Base-by-base conservation (phyloP, 768 basidiomycete species). In the Lactifluus hygrophoroides region DNA sequence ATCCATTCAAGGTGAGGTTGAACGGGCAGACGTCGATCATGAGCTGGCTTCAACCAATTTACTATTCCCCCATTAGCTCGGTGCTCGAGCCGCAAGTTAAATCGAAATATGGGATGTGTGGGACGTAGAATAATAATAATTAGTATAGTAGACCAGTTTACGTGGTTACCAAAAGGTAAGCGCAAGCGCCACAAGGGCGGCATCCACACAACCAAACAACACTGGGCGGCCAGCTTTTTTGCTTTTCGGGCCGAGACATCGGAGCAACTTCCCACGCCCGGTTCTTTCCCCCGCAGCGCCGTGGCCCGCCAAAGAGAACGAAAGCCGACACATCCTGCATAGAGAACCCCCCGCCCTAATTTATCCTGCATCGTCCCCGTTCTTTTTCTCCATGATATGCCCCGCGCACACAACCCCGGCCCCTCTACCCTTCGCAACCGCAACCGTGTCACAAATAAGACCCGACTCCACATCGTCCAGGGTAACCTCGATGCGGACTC, bases 401-500 rank as follows among this genome's bases (percentile, higher is more conserved):
- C 87, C 80, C 87, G 87, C 69, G 85, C 83, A 73, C 84, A 82
- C 67, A 82, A 82, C 74, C 73, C 85, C 76, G 84, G 82, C 73
- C 81, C 85, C 66, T 85, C 88, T 60, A 82, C 86, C 65, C 85
- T 88, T 75, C 75, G 90, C 72, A 90, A 90, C 70, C 85, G 89
- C 73, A 90, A 90, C 75, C 85, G 89, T 71, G 86, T 93, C 75
- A 93, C 88, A 71, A 90, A 92, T 77, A 93, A 93, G 79, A 90
- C 88, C 67, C 84, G 89, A 61, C 87, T 93, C 69, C 88, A 82
- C 77, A 84, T 93, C 75, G 75, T 85, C 69, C 82, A 84, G 71
- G 90, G 89, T 60, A 82, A 81, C 71, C 80, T 89, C 75, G 90
- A 92, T 68, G 84, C 83, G 32, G 90, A 90, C 69, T 78, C 84